Base-by-base conservation (phyloP, 441 rosid genomes). In the Populus hybrid region DNA sequence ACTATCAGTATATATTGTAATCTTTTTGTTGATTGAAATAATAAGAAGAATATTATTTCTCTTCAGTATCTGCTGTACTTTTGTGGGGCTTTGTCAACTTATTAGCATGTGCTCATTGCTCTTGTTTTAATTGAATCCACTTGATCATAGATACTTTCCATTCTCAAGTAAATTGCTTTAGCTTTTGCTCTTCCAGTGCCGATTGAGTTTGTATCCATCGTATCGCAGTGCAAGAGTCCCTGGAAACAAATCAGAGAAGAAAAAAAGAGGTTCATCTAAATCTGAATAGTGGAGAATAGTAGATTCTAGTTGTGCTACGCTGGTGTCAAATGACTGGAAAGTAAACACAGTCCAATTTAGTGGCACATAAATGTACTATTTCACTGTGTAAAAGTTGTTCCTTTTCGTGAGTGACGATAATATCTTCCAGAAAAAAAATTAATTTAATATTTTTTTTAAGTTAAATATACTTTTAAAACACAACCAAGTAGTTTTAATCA, bases 291-390 rank as follows among this genome's bases (percentile, higher is more conserved):
- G 85, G 85, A 78, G 84, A 80, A 74, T 82, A 76, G 67, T 31
- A 74, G 74, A 82, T 76, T 75, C 82, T 65, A 26, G n/a, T 20
- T n/a, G 24, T 73, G 28, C 40, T 68, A 33, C 16, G 2, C 61
- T 53, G 33, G 82, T 80, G 82, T 84, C 75, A 69, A 76, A 67
- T 82, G 81, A 66, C 80, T 76, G 29, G 71, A 79, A 72, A 77
- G 81, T 53, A 21, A 38, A 70, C 64, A 53, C 4, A 36, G 21
- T 29, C 31, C 61, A 26, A 18, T 56, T 53, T 36, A 45, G 42
- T 75, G 40, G 72, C 66, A 0, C 9, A 56, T 65, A 65, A 23
- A 9, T 65, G 14, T 26, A 12, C 36, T 65, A 2, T 23, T 23
- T 12, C 20, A 28, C 7, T 26, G 69, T 65, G 31, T 1, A 66